These are phyloP conservation scores for Dujonia santamariae DNA, from an alignment of 1,139 yeast species.

Conservation along the genomic window DNA sequence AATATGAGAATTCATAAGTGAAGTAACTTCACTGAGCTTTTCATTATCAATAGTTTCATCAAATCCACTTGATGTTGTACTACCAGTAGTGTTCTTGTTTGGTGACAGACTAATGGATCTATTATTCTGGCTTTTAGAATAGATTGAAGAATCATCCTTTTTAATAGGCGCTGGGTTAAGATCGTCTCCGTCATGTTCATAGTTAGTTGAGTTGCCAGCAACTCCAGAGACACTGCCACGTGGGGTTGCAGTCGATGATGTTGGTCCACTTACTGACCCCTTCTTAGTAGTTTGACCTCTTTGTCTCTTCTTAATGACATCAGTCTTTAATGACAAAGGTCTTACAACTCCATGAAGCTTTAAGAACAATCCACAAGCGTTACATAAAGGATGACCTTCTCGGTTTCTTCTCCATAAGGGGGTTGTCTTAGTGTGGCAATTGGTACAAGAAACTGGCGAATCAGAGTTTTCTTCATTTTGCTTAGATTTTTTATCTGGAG, in stretches of 20 bases:
- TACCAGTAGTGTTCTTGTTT: constrained; percentile 4
- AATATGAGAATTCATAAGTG: constrained; percentile 5
- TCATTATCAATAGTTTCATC: background rate
- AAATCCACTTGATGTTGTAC: background rate
- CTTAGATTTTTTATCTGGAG: constrained; percentile 10
- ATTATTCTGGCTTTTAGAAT: background rate
- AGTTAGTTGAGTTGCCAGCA: constrained; percentile 3
- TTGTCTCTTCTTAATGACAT: constrained; percentile 77
- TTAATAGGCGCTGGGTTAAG: constrained; percentile 30
- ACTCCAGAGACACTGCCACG: background rate
- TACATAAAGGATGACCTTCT: constrained; percentile 53
- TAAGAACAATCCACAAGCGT: constrained; percentile 58
- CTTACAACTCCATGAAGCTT: constrained; percentile 58
- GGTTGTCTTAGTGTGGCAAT: constrained; percentile 56
- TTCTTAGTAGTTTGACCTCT: constrained; percentile 9
- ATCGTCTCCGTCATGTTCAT: constrained; percentile 34
- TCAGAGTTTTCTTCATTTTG: constrained; percentile 4
- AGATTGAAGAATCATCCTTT: constrained; percentile 4
- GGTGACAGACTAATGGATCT: background rate
- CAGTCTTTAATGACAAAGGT: constrained; percentile 73
- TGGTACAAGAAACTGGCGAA: constrained; percentile 33
- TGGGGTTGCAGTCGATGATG: too few species aligned
- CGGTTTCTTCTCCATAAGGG: constrained; percentile 61
- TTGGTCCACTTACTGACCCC: constrained; percentile 2
- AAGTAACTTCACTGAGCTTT: constrained; percentile 1